Conservation (phyloP, 345 rosid species). For the Pelargonium nanum region DNA sequence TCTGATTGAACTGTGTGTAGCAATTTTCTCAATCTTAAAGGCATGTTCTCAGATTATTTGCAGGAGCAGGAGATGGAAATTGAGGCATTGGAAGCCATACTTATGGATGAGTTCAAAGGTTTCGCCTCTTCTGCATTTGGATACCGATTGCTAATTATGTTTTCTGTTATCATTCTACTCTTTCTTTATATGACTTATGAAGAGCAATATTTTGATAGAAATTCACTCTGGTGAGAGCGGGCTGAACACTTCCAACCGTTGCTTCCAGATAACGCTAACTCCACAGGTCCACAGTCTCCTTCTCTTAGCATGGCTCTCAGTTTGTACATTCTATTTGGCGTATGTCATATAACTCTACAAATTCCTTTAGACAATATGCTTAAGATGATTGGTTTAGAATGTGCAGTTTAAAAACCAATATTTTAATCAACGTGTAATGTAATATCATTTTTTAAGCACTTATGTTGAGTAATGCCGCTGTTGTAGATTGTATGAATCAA, state of each 20-base stretch:
- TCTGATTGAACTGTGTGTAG: neutral
- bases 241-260: constrained; percentile 68
- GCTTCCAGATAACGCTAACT: constrained; percentile 65
- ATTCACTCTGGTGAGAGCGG: constrained; percentile 89
- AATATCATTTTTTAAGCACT: neutral
- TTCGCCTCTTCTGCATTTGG: neutral
- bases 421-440: too few relatives aligned
- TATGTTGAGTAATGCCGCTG: too few relatives aligned
- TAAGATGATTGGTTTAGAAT: too few relatives aligned
- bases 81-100: constrained; percentile 91
- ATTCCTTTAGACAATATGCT: neutral
- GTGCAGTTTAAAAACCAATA: neutral
- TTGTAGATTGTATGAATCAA: neutral
- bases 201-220: constrained; percentile 32
- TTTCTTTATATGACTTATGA: constrained; percentile 1
- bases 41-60: constrained; percentile 41
- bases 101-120: constrained; percentile 97
- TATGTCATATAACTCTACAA: neutral
- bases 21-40: neutral
- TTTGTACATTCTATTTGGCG: neutral
- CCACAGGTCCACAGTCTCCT: constrained; percentile 51
- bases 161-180: constrained; percentile 8
- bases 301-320: neutral
- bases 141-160: constrained; percentile 4
- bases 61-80: constrained; percentile 97